Percentiles rank a stretch among this genome's conserved stretches.
Conservation (phyloP, 495 filamentous ascomycete species). For the Letharia lupina region DNA sequence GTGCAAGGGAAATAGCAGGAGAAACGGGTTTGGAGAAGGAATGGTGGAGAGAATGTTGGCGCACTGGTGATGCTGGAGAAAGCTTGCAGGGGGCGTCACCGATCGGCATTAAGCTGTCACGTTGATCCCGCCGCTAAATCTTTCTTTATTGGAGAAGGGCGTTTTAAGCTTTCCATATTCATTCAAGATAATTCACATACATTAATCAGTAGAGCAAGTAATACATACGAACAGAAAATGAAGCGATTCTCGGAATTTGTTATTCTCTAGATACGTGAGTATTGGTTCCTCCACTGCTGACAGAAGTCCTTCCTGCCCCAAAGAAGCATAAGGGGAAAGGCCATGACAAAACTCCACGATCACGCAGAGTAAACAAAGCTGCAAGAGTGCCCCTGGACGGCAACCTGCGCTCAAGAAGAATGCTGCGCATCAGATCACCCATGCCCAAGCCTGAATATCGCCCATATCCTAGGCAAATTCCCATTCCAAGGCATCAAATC, state of each 20-base stretch:
- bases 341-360: background rate
- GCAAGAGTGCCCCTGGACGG: background rate
- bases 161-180: background rate
- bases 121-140: conserved; percentile 5
- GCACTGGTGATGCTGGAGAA: background rate
- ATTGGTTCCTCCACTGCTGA: background rate
- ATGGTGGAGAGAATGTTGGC: background rate
- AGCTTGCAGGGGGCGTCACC: conserved; percentile 7
- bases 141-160: background rate
- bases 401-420: background rate
- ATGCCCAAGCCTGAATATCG: background rate
- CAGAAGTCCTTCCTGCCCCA: background rate
- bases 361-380: background rate
- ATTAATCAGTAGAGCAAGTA: background rate
- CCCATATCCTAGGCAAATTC: too few species aligned
- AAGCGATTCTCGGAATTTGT: background rate
- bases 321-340: background rate
- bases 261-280: too few species aligned
- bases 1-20: background rate
- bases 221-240: background rate
- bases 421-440: background rate
- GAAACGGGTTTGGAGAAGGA: background rate
- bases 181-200: background rate
- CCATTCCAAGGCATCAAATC: background rate
- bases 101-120: conserved; percentile 6